Percentiles rank a stretch among this genome's conserved stretches.
Evolutionary conservation across 192 early-diverging fungal genomes (phyloP).

Genomic region (Entomortierella chlamydospora): DNA sequence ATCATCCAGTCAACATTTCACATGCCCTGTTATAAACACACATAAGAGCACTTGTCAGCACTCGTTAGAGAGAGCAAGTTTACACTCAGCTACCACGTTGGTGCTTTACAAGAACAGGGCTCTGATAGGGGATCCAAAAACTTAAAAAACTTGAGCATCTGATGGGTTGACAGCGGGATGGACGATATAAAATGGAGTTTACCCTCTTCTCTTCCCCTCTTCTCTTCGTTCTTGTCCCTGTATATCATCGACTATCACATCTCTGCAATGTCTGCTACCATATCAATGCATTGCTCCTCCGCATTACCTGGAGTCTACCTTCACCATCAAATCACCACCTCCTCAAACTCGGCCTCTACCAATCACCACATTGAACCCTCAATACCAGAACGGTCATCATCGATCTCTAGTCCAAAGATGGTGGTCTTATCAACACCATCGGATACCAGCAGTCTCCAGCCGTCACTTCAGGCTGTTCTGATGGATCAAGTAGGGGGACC

Average conservation of each 20-base stretch:
- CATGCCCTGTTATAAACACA: neutral
- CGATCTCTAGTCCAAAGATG: neutral
- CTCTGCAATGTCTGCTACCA: neutral
- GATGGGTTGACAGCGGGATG: too few species aligned
- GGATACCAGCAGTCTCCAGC: neutral
- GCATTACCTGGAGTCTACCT: neutral
- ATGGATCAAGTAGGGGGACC: conserved; percentile 7
- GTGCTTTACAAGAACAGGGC: too few species aligned
- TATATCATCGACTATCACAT: neutral
- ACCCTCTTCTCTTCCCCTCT: conserved; percentile 1
- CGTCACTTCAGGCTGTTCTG: conserved; percentile 20
- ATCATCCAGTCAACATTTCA: neutral
- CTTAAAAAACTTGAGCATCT: too few species aligned
- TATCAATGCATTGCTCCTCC: neutral
- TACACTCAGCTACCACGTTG: too few species aligned
- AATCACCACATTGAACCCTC: neutral
- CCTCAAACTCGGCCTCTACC: too few species aligned
- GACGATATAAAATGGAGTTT: too few species aligned
- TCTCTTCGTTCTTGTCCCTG: neutral
- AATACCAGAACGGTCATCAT: neutral
- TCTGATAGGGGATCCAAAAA: too few species aligned
- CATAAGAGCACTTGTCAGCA: neutral
- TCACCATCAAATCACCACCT: neutral
- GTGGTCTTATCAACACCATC: neutral
- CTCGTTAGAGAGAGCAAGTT: too few species aligned